Percentiles rank a stretch among this genome's conserved stretches.
These are phyloP conservation scores for Annulohypoxylon nitens DNA, from an alignment of 495 filamentous ascomycete species.

Conservation along the genomic window DNA sequence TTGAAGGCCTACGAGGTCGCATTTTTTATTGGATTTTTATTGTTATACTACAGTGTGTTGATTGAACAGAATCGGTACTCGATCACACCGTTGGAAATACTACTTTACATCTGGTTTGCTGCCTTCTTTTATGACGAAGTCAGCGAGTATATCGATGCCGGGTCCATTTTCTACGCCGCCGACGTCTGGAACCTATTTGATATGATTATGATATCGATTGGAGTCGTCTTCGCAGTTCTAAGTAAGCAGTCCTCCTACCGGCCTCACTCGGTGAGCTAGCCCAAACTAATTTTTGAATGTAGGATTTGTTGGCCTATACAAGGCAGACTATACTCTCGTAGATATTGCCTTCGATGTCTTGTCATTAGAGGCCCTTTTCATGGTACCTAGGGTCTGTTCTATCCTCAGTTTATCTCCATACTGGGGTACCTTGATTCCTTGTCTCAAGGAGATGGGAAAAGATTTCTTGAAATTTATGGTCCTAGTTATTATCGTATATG, in stretches of 20 bases:
- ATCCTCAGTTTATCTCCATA: conserved; percentile 90
- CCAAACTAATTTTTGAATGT: conserved; percentile 12
- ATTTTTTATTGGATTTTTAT: conserved; percentile 86
- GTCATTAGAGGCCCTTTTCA: conserved; percentile 87
- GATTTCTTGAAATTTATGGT: conserved; percentile 92
- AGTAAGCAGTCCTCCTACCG: conserved; percentile 75
- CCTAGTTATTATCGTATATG: conserved; percentile 85
- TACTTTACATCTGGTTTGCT: conserved; percentile 77
- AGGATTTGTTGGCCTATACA: conserved; percentile 81
- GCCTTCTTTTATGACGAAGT: conserved; percentile 92
- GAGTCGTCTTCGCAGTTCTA: conserved; percentile 75
- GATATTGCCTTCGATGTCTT: conserved; percentile 89
- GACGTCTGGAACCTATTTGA: conserved; percentile 96
- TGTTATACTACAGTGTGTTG: conserved; percentile 87
- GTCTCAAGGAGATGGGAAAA: conserved; percentile 93
- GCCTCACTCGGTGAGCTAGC: conserved; percentile 41
- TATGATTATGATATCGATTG: conserved; percentile 86
- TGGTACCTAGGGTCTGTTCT: conserved; percentile 91
- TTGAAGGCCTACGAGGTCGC: conserved; percentile 88
- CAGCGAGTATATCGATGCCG: conserved; percentile 84
- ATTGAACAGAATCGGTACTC: conserved; percentile 66
- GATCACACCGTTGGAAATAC: conserved; percentile 65
- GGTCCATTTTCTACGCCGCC: conserved; percentile 83
- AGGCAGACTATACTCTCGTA: conserved; percentile 71
- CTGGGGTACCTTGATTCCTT: conserved; percentile 88